Conservation (phyloP, 2,329 filamentous ascomycete genomes). For the Monilinia laxa region DNA sequence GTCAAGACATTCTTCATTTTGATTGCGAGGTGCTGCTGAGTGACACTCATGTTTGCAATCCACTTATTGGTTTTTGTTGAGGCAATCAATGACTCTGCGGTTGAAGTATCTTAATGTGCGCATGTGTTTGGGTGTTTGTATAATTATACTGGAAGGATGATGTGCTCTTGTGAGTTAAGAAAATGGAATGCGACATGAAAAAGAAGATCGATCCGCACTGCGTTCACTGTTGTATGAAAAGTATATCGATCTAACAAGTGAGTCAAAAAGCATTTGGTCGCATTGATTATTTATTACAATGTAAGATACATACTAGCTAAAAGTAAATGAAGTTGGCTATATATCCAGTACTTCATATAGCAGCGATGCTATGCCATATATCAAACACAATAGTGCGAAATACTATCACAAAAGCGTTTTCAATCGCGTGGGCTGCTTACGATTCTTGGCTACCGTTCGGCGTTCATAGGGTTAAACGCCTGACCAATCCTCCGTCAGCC, state of each 20-base stretch:
- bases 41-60: no score
- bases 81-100: background rate
- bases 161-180: background rate
- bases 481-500: background rate
- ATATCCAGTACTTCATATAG: background rate
- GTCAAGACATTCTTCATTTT: no score
- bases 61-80: no score
- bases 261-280: background rate
- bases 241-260: background rate
- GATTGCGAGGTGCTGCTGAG: no score
- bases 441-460: conserved; percentile 1
- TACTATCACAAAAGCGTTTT: background rate
- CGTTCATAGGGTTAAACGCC: background rate
- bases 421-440: background rate
- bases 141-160: background rate
- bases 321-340: background rate
- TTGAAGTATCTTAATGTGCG: background rate
- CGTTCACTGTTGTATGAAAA: background rate
- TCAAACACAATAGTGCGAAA: background rate
- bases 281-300: background rate
- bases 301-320: background rate
- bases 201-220: background rate
- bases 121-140: background rate
- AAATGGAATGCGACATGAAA: background rate
- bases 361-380: background rate